Evolutionary conservation across 1,139 yeast genomes (phyloP).

Genomic region (Magnusiomyces suaveolens): DNA sequence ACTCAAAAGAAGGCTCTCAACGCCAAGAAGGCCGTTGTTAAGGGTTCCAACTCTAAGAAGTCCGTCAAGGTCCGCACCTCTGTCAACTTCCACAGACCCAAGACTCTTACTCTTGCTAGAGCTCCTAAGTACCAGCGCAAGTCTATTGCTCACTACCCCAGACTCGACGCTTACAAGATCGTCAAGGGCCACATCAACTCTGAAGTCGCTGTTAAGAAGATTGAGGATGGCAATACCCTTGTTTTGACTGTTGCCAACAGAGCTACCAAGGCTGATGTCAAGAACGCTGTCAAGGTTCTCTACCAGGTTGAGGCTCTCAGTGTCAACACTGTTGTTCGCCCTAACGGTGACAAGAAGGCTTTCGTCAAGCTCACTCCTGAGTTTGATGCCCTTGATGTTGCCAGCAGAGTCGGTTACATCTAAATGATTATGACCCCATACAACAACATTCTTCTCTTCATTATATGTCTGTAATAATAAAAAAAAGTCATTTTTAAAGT

Average conservation of each 20-base stretch:
- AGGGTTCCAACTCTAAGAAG: conserved; percentile 93
- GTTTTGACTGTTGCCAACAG: conserved; percentile 96
- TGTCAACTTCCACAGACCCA: conserved; percentile 95
- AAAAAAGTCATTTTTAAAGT: too few relatives aligned
- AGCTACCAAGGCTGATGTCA: conserved; percentile 97
- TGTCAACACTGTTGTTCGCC: conserved; percentile 95
- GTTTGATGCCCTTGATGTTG: conserved; percentile 99
- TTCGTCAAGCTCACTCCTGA: conserved; percentile 98
- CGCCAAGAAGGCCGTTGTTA: conserved; percentile 98
- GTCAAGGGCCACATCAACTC: conserved; percentile 93
- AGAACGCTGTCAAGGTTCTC: conserved; percentile 95
- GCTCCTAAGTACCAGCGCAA: conserved; percentile 91
- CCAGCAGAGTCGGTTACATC: conserved; percentile 99
- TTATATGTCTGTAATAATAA: too few relatives aligned
- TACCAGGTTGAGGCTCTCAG: conserved; percentile 91
- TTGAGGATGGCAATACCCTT: conserved; percentile 98
- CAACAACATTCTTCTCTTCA: too few relatives aligned
- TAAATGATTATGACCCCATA: too few relatives aligned
- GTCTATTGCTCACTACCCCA: conserved; percentile 94
- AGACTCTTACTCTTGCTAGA: conserved; percentile 90
- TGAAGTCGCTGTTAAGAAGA: conserved; percentile 99
- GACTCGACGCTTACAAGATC: conserved; percentile 93
- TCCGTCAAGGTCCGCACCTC: conserved; percentile 88
- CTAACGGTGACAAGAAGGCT: conserved; percentile 99
- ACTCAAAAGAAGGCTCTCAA: conserved; percentile 68